These are phyloP conservation scores for Fusarium tanahbumbuense DNA, from an alignment of 2,329 filamentous ascomycete species.

Conservation along the genomic window DNA sequence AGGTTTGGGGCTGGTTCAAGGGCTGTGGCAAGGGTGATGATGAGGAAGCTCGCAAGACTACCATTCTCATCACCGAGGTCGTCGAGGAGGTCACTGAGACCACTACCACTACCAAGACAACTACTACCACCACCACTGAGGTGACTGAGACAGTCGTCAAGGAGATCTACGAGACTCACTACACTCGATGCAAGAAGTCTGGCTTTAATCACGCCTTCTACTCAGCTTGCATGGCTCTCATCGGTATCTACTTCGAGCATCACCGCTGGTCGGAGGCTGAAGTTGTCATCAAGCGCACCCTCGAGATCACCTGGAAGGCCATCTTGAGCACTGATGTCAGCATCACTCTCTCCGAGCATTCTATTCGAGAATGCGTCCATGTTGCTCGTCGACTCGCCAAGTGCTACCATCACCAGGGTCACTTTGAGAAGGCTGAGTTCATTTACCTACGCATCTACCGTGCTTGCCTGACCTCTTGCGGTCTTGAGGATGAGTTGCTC, in stretches of 20 bases:
- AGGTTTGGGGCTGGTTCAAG: slow-evolving; percentile 56
- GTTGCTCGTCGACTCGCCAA: slow-evolving; percentile 51
- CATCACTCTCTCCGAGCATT: slow-evolving; percentile 49
- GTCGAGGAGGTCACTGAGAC: slow-evolving; percentile 55
- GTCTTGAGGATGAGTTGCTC: slow-evolving; percentile 48
- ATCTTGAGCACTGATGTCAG: slow-evolving; percentile 49
- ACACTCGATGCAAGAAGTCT: slow-evolving; percentile 50
- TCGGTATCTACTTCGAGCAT: slow-evolving; percentile 48
- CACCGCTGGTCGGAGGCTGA: slow-evolving; percentile 53
- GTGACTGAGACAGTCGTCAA: slow-evolving; percentile 51
- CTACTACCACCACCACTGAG: slow-evolving; percentile 44
- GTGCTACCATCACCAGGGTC: slow-evolving; percentile 51
- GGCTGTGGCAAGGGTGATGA: slow-evolving; percentile 47
- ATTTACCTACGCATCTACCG: slow-evolving; percentile 54
- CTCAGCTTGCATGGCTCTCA: slow-evolving; percentile 50
- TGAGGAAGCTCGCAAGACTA: slow-evolving; percentile 51
- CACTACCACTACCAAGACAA: slow-evolving; percentile 50
- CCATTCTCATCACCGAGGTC: slow-evolving; percentile 53
- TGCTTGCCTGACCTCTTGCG: slow-evolving; percentile 49
- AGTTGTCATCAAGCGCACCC: slow-evolving; percentile 49
- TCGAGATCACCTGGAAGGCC: slow-evolving; percentile 55
- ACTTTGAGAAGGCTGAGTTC: slow-evolving; percentile 54
- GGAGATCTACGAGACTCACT: slow-evolving; percentile 53
- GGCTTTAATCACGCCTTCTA: slow-evolving; percentile 52
- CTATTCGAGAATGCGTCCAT: slow-evolving; percentile 48